These are phyloP conservation scores for Fonsecaea multimorphosa DNA, from an alignment of 2,329 filamentous ascomycete genomes.

Conservation along the genomic window DNA sequence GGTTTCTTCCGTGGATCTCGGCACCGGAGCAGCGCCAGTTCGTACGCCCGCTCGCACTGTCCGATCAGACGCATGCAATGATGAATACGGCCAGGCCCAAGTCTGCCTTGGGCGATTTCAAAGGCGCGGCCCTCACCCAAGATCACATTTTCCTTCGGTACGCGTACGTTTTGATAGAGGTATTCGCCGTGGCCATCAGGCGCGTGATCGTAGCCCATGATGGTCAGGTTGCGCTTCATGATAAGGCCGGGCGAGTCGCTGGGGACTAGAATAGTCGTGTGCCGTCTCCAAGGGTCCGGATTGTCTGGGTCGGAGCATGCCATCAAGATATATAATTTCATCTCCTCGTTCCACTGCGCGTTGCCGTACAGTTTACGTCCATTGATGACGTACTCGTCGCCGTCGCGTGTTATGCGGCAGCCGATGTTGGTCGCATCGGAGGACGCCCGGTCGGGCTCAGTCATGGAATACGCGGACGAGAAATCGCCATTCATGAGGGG, in stretches of 20 bases:
- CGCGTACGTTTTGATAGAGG: slow-evolving; percentile 79
- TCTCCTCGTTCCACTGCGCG: slow-evolving; percentile 26
- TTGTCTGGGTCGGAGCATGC: slow-evolving; percentile 77
- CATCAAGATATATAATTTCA: slow-evolving; percentile 84
- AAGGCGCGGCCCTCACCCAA: slow-evolving; percentile 85
- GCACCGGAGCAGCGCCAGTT: slow-evolving; percentile 85
- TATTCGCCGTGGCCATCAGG: slow-evolving; percentile 89
- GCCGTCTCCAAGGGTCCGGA: slow-evolving; percentile 75
- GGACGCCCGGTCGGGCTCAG: slow-evolving; percentile 77
- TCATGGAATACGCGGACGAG: slow-evolving; percentile 82
- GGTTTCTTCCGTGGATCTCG: slow-evolving; percentile 83
- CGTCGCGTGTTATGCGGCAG: slow-evolving; percentile 71
- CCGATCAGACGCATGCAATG: slow-evolving; percentile 87
- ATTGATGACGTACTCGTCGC: slow-evolving; percentile 82
- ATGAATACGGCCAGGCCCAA: slow-evolving; percentile 87
- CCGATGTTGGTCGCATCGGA: slow-evolving; percentile 84
- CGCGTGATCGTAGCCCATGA: slow-evolving; percentile 81
- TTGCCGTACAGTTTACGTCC: slow-evolving; percentile 52
- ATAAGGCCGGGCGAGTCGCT: slow-evolving; percentile 75
- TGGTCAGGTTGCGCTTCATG: slow-evolving; percentile 80
- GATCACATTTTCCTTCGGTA: slow-evolving; percentile 71
- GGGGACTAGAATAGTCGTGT: slow-evolving; percentile 82
- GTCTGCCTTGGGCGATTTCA: slow-evolving; percentile 88
- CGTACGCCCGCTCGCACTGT: slow-evolving; percentile 78
- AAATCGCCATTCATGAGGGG: slow-evolving; percentile 77